Conservation (phyloP, 2,329 filamentous ascomycete species). For the Pestalotiopsis sp. region DNA sequence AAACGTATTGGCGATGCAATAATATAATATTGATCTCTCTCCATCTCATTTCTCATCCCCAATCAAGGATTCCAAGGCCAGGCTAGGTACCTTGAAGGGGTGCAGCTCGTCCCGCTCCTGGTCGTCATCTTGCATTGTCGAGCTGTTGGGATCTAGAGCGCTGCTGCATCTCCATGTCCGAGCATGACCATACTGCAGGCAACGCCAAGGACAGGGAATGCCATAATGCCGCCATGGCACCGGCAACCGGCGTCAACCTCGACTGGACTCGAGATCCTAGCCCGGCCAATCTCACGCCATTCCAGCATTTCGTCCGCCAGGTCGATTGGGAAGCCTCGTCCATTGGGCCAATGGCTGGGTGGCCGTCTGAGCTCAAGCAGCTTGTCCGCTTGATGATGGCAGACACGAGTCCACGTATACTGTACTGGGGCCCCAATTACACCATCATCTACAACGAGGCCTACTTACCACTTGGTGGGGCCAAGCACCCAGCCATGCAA, state of each 20-base stretch:
- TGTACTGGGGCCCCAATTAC: slow-evolving; percentile 34
- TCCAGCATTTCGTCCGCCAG: slow-evolving; percentile 27
- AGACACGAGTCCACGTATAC: slow-evolving; percentile 33
- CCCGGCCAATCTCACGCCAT: slow-evolving; percentile 17
- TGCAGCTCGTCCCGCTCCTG: too few relatives aligned
- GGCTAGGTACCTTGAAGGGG: too few relatives aligned
- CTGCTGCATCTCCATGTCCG: background rate
- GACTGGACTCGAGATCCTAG: slow-evolving; percentile 22
- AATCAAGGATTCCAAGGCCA: too few relatives aligned
- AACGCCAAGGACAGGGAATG: background rate
- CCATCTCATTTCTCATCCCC: background rate
- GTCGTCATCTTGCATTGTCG: too few relatives aligned
- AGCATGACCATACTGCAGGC: background rate
- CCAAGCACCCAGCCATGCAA: slow-evolving; percentile 34
- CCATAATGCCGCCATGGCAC: background rate
- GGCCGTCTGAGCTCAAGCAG: slow-evolving; percentile 40
- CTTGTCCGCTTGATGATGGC: slow-evolving; percentile 33
- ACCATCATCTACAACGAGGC: slow-evolving; percentile 37
- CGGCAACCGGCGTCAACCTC: slow-evolving; percentile 11
- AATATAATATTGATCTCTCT: background rate
- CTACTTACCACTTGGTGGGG: slow-evolving; percentile 28
- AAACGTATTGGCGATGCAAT: background rate
- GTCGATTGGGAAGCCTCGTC: slow-evolving; percentile 43
- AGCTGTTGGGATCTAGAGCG: background rate
- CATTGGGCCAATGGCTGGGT: slow-evolving; percentile 38